These are phyloP conservation scores for Pichia gijzeniarum DNA, from an alignment of 805 yeast genomes.

Conservation along the genomic window DNA sequence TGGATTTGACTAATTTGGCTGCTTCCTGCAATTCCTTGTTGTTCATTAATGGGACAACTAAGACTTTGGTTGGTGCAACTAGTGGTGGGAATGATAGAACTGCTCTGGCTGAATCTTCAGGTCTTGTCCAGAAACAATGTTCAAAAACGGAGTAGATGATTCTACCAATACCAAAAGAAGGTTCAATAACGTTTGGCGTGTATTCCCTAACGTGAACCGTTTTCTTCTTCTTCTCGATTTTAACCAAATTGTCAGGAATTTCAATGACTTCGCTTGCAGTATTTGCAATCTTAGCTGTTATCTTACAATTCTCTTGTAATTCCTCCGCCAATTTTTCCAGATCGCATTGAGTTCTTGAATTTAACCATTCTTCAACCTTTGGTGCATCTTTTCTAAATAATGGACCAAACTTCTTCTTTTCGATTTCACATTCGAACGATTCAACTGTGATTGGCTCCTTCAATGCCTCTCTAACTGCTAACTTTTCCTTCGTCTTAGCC, in stretches of 20 bases:
- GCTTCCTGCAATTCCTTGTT: constrained; percentile 75
- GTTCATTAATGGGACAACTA: constrained; percentile 88
- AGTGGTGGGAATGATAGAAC: constrained; percentile 83
- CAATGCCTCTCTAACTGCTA: constrained; percentile 88
- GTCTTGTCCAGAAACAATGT: constrained; percentile 92
- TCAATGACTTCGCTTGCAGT: constrained; percentile 50
- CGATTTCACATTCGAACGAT: constrained; percentile 75
- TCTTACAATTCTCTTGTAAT: constrained; percentile 54
- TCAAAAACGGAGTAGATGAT: constrained; percentile 88
- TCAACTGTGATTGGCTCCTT: constrained; percentile 81
- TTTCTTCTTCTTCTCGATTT: constrained; percentile 69
- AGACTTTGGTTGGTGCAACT: constrained; percentile 96
- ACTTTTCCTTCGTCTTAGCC: constrained; percentile 89
- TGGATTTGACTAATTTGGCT: constrained; percentile 58
- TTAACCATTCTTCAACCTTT: constrained; percentile 75
- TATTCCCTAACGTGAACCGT: constrained; percentile 91
- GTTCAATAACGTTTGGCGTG: constrained; percentile 97
- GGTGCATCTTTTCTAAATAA: constrained; percentile 97
- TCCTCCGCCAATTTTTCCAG: constrained; percentile 70
- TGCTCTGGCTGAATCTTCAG: constrained; percentile 82
- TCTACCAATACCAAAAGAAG: constrained; percentile 98
- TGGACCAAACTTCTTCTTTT: constrained; percentile 96
- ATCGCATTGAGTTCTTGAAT: constrained; percentile 74
- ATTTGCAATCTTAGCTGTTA: constrained; percentile 62
- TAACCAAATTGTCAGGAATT: constrained; percentile 63